Evolutionary conservation across 2,329 filamentous ascomycete genomes (phyloP), one percentile per base, ranked within the genome.

Genomic region (Neoarthrinium moseri): DNA sequence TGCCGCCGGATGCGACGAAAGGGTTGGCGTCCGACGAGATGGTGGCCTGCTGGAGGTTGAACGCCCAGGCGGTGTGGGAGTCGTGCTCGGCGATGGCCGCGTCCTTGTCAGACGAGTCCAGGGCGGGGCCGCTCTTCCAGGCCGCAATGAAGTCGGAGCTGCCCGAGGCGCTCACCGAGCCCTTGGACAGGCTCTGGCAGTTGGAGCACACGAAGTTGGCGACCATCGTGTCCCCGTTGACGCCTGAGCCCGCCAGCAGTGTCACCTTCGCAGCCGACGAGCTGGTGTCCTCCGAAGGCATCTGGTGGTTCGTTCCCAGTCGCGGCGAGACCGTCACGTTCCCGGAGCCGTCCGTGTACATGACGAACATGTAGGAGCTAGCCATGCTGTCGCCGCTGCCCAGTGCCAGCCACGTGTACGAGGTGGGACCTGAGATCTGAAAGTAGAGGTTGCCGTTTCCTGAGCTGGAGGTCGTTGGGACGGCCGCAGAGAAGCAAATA

Each of bases 261-360:
- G 75, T 69, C 18, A 85, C 61, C 24, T 71, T 63, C 20, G 68
- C 66, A 5, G 69, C 63, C 1, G 61, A 55, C 40, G 62, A 59
- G 43, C 56, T 58, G 2, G 64, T 66, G 61, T 77, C 74, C 32
- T 66, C 57, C 21, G 62, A 37, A 0, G 83, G 83, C 66, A 69
- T 62, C 27, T 60, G 51, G 51, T 84, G 69, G 6, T 71, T 70
- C 1, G 56, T 64, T 23, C 74, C 78, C 3, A 61, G 55, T 18
- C 83, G 76, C 2, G 81, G 72, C 50, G 81, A 84, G 43, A 86
- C 58, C 1, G 83, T 86, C 20, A 86, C 71, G 56, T 85, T 84
- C 50, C 76, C 75, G 4, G 55, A 52, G 48, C 79, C 78, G 51
- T 82, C 71, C 36, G 77, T 65, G 61, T 86, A 86, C 53, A 85